Base-by-base conservation (phyloP, 352 stramenopile species). In the Peronospora belbahrii region DNA sequence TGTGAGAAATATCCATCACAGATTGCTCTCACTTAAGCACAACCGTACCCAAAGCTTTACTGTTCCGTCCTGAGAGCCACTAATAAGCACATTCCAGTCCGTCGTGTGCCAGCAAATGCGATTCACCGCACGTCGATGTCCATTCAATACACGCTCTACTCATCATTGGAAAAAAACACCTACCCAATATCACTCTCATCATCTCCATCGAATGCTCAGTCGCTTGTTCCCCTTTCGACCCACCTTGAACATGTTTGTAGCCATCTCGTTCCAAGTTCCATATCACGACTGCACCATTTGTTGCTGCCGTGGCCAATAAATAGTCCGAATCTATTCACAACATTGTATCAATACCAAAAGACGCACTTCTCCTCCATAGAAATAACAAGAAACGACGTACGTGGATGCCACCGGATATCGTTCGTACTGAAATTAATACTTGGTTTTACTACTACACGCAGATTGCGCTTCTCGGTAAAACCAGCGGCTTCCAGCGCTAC, bases 351-450 rank as follows among this genome's bases (percentile, higher is more conserved):
- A 32, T 28, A 24, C 24, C 42, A 48, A 28, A 37, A 3, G 9
- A 19, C 20, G 2, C 36, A 20, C 43, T 19, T 9, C 15, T 38
- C 10, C 11, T 8, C 18, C 2, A 11, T 32, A 13, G 11, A 18
- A n/a, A 14, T 14, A 13, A 15, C 32, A 17, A 27, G 11, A 18
- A 20, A 27, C 7, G 10, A 61, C 71, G 41, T 75, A 92, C 81
- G 78, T 31, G 80, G 83, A 52, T 94, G 78, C 83, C 83, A 94
- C 4, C 83, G 83, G 32, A 94, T 92, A 48, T 94, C 83, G 43
- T 92, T 94, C 13, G 83, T 92, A 45, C 76, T 94, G 23, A 94
- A 91, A 51, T 87, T 94, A 36, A 92, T 66, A 23, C 76, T 88
- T 9, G 80, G 73, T 39, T 91, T 94, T 36, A 77, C 76, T 7